These are phyloP conservation scores for Fragaria vesca DNA, from an alignment of 306 rosid species.

Conservation along the genomic window DNA sequence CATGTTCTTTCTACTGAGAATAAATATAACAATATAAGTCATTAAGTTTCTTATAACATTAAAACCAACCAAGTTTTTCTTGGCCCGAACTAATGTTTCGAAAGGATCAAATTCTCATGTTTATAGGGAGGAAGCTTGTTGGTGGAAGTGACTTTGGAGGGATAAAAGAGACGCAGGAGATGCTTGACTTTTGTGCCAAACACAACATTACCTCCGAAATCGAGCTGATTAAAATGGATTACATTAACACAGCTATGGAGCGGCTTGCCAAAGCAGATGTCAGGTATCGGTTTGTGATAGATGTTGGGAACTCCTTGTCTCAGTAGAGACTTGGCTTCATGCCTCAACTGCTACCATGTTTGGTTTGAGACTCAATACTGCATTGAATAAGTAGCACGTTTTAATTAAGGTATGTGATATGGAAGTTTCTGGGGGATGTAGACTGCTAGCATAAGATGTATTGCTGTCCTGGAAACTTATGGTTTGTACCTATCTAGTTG, in stretches of 20 bases:
- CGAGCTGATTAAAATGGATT: constrained; percentile 63
- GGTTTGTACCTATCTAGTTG: not conserved
- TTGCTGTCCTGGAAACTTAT: not conserved
- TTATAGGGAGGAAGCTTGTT: constrained; percentile 65
- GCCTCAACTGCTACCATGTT: not conserved
- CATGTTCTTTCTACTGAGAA: not conserved
- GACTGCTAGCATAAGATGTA: not conserved
- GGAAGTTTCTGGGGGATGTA: not conserved
- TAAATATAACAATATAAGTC: too few relatives aligned
- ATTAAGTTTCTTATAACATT: not conserved
- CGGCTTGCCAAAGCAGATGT: constrained; percentile 84
- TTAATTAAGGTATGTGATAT: not conserved
- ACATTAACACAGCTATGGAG: constrained; percentile 74
- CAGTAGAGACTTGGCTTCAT: constrained; percentile 17
- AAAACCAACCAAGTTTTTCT: not conserved
- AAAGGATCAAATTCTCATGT: not conserved
- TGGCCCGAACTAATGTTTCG: too few relatives aligned
- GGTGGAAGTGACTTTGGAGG: constrained; percentile 95
- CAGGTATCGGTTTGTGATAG: constrained; percentile 82
- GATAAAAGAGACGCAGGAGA: constrained; percentile 89
- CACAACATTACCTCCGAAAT: constrained; percentile 72
- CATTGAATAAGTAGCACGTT: not conserved
- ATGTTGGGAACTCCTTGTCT: constrained; percentile 62
- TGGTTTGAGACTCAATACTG: not conserved
- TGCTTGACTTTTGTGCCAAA: constrained; percentile 81